phyloP scores from a whole-genome alignment of 306 rosid genomes.

The Datisca glomerata region DNA sequence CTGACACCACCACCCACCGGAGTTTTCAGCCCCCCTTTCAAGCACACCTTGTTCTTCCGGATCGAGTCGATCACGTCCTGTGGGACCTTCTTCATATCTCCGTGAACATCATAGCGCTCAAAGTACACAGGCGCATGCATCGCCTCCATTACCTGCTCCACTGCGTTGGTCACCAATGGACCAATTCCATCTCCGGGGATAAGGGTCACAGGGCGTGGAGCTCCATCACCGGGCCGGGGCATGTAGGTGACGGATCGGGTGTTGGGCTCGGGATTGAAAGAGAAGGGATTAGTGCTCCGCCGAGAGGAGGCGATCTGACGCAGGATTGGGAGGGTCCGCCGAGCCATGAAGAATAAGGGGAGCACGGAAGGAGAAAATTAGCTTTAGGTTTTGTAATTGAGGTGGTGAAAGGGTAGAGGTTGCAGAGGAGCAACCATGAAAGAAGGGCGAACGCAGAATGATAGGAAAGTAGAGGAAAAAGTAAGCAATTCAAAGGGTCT shows the following conservation, averaged over 20 bases:
- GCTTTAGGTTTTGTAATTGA: too few species aligned
- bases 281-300: neutral
- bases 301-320: constrained; percentile 19
- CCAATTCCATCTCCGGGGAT: constrained; percentile 87
- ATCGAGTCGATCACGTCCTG: constrained; percentile 63
- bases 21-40: constrained; percentile 70
- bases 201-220: constrained; percentile 59
- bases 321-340: constrained; percentile 24
- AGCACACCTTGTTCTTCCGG: constrained; percentile 69
- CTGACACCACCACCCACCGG: constrained; percentile 83
- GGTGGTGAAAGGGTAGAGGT: too few species aligned
- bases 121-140: constrained; percentile 80
- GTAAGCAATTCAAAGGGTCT: too few species aligned
- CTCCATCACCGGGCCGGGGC: constrained; percentile 80
- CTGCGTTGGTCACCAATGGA: constrained; percentile 61
- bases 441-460: too few species aligned
- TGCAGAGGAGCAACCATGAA: too few species aligned
- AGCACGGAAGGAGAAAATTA: too few species aligned
- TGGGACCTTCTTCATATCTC: constrained; percentile 57
- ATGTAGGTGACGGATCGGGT: constrained; percentile 66
- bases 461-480: too few species aligned
- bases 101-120: constrained; percentile 55
- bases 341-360: too few species aligned
- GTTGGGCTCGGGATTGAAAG: constrained; percentile 12
- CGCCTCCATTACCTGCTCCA: constrained; percentile 80